These are phyloP conservation scores for Trametes punicea DNA, from an alignment of 768 basidiomycete genomes.

Conservation along the genomic window DNA sequence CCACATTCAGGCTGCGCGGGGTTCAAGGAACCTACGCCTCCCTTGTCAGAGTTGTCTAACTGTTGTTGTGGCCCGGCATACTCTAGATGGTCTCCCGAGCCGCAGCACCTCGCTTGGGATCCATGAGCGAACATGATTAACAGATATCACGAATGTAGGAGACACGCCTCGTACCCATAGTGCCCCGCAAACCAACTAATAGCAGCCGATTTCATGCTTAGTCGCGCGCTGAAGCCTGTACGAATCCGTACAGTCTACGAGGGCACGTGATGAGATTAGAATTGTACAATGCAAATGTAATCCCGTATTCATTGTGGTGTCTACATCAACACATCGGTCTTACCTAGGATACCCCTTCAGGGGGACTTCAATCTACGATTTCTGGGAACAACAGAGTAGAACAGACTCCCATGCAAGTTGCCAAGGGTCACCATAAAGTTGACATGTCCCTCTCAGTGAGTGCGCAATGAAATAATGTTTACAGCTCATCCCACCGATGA, in stretches of 20 bases:
- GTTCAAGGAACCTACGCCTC: not conserved
- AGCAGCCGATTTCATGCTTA: constrained; percentile 76
- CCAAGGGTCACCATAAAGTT: constrained; percentile 55
- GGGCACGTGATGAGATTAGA: not conserved
- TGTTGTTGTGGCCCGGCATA: too few species aligned
- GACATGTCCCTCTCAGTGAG: not conserved
- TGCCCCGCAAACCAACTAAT: constrained; percentile 72
- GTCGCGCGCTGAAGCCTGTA: constrained; percentile 58
- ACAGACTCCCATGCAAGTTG: constrained; percentile 65
- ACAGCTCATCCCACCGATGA: constrained; percentile 45
- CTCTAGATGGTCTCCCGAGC: constrained; percentile 68
- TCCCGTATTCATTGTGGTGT: constrained; percentile 50
- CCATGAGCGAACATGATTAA: not conserved
- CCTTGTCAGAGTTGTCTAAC: constrained; percentile 27
- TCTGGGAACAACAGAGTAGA: constrained; percentile 64
- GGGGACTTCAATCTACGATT: too few species aligned
- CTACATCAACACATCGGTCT: too few species aligned
- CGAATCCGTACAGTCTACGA: not conserved
- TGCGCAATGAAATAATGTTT: not conserved
- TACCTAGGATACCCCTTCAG: too few species aligned
- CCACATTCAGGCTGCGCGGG: not conserved
- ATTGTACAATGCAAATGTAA: constrained; percentile 54
- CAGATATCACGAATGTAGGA: not conserved
- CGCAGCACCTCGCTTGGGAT: constrained; percentile 59
- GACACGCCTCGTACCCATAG: constrained; percentile 57